Base-by-base conservation (phyloP, 2,329 filamentous ascomycete species). In the Venturia asperata region DNA sequence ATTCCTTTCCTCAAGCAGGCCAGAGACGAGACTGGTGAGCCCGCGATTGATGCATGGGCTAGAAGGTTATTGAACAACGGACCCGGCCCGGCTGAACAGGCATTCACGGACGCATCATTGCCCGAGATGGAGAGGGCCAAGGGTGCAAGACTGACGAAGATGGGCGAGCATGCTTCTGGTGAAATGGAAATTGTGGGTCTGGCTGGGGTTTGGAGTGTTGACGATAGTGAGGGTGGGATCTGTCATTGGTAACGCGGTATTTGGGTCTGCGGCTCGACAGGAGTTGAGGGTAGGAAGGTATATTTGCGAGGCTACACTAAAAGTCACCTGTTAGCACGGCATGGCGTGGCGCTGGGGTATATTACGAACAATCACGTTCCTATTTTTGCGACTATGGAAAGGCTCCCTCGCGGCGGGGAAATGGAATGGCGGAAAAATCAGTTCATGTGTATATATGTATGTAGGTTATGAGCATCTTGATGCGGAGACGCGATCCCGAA, bases 1-100 rank as follows among this genome's bases (percentile, higher is more conserved):
- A 97, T 99, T 65, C 91, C 93, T 0, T 99, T 99, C 77, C 80
- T 99, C 67, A 97, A 97, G 77, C 94, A 99, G 77, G 94, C 94
- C 5, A 84, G 94, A 37, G 92, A 99, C 72, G 94, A 99, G 81
- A 99, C 94, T 0, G 90, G 91, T 19, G 93, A 97, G 75, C 91
- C 92, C 1, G 91, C 92, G 0, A 87, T 97, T 61, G 85, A 87
- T 70, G 79, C 80, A 0, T 87, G 85, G 85, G 85, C 84, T 17
- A 77, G 80, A 63, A 77, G 84, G 30, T 70, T 87, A 52, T 77
- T 88, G 27, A 84, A 79, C 68, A 83, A 83, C 65, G 81, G 80
- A 0, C 78, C 81, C 1, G 77, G 68, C 49, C 71, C 75, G 42
- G 43, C 69, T 39, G 66, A 60, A 52, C 30, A 42, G 21, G 41